Conservation (phyloP, 2,329 filamentous ascomycete species). For the Reticulascus tulasneorum region DNA sequence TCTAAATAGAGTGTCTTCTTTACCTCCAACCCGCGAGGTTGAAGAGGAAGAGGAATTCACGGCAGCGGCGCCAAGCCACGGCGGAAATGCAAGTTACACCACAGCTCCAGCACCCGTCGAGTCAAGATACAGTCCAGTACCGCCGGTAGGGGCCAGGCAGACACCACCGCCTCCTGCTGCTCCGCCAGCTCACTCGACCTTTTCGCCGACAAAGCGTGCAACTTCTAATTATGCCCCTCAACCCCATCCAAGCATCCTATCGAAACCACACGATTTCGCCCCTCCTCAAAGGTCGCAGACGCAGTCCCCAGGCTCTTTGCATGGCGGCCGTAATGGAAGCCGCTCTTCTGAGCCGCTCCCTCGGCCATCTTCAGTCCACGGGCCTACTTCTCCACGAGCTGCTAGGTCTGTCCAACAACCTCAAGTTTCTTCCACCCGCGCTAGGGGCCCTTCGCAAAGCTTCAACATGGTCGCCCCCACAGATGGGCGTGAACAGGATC, state of each 20-base stretch:
- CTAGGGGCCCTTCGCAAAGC: conserved; percentile 49
- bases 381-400: conserved; percentile 34
- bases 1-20: conserved; percentile 50
- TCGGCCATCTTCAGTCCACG: conserved; percentile 52
- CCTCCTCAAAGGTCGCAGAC: conserved; percentile 59
- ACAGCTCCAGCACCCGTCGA: conserved; percentile 21
- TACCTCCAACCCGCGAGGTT: conserved; percentile 59
- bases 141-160: conserved; percentile 30
- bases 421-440: conserved; percentile 31
- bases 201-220: conserved; percentile 54
- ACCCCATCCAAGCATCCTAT: conserved; percentile 21
- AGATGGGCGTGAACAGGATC: conserved; percentile 67
- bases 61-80: conserved; percentile 2
- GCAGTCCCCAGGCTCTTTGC: conserved; percentile 53
- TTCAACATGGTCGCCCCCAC: conserved; percentile 59
- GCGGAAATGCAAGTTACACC: conserved; percentile 17
- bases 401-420: conserved; percentile 15
- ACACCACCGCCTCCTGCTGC: conserved; percentile 46
- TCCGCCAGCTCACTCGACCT: conserved; percentile 33
- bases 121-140: conserved; percentile 34
- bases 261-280: conserved; percentile 30
- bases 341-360: conserved; percentile 40
- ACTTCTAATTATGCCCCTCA: conserved; percentile 49
- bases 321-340: conserved; percentile 29
- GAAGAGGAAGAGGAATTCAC: conserved; percentile 49